Conservation (phyloP, 768 basidiomycete genomes). For the Boletus fagicola region DNA sequence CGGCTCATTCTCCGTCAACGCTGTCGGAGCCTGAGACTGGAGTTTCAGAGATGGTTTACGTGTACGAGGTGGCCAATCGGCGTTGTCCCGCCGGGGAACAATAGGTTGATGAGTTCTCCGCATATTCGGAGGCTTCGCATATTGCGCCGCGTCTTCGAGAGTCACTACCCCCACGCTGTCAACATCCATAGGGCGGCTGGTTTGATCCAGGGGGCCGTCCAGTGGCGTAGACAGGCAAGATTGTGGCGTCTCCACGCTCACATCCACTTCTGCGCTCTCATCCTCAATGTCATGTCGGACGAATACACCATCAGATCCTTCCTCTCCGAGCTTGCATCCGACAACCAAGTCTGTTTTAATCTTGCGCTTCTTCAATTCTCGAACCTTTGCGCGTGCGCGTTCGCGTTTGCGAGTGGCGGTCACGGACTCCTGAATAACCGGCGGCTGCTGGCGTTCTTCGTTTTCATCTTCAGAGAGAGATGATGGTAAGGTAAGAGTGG, state of each 20-base stretch:
- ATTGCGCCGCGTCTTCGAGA: background rate
- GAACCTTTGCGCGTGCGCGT: conserved; percentile 50
- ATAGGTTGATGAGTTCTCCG: conserved; percentile 2
- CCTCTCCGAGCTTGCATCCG: conserved; percentile 29
- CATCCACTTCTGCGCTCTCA: conserved; percentile 61
- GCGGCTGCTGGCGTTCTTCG: conserved; percentile 12
- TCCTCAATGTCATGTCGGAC: conserved; percentile 57
- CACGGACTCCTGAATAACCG: conserved; percentile 18
- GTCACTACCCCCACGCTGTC: conserved; percentile 9
- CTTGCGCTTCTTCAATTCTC: conserved; percentile 55
- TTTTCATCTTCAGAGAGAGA: conserved; percentile 37
- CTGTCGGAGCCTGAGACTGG: conserved; percentile 20
- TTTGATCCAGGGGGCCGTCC: conserved; percentile 9
- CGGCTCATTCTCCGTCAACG: conserved; percentile 9
- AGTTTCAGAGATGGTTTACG: conserved; percentile 35
- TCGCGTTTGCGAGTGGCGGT: conserved; percentile 33
- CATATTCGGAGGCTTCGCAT: background rate
- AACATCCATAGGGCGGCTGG: conserved; percentile 12
- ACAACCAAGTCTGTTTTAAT: conserved; percentile 37
- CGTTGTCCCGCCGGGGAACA: conserved; percentile 7
- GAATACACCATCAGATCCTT: conserved; percentile 43
- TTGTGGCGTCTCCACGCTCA: conserved; percentile 37
- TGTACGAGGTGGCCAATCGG: conserved; percentile 20
- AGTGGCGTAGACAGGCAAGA: conserved; percentile 24
- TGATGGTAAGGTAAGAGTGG: conserved; percentile 21